A percentile compares a stretch with the other conserved stretches of the same genome.
phyloP scores from a whole-genome alignment of 2,329 filamentous ascomycete species.

The Stemphylium vesicarium region DNA sequence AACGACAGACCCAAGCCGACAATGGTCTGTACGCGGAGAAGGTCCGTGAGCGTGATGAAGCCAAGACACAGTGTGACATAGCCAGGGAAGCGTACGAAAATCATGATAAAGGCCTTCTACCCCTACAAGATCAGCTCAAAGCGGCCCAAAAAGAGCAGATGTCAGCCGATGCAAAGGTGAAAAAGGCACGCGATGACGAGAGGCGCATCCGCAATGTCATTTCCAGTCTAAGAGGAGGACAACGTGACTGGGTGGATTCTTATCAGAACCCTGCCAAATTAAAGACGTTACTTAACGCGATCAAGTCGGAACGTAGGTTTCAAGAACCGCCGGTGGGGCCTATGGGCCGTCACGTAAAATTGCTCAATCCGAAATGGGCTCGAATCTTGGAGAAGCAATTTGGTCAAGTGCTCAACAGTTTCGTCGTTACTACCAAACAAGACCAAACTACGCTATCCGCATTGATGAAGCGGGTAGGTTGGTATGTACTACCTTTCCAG shows the following conservation, averaged over 20 bases:
- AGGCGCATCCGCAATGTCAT: conserved; percentile 59
- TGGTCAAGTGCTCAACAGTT: conserved; percentile 73
- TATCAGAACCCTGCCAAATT: conserved; percentile 66
- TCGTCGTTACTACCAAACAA: conserved; percentile 78
- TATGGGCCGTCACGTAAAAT: conserved; percentile 76
- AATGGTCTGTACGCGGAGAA: conserved; percentile 72
- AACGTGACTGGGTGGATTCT: conserved; percentile 65
- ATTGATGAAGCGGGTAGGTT: conserved; percentile 62
- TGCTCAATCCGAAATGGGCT: conserved; percentile 83
- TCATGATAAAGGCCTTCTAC: conserved; percentile 47
- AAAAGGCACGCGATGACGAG: conserved; percentile 57
- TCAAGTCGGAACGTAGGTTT: conserved; percentile 74
- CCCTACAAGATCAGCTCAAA: conserved; percentile 46
- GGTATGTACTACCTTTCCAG: background rate
- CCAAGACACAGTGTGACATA: conserved; percentile 58
- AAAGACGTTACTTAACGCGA: conserved; percentile 68
- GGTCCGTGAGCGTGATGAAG: conserved; percentile 64
- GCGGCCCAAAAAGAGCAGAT: conserved; percentile 35
- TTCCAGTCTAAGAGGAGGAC: conserved; percentile 59
- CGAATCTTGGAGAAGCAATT: conserved; percentile 79
- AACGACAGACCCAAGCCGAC: conserved; percentile 66
- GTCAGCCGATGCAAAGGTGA: conserved; percentile 30
- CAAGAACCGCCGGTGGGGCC: conserved; percentile 79
- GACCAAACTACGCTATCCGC: conserved; percentile 73
- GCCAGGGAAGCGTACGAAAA: conserved; percentile 53